phyloP scores from a whole-genome alignment of 179 eudicot genomes.

The Sideroxylon spinosum region DNA sequence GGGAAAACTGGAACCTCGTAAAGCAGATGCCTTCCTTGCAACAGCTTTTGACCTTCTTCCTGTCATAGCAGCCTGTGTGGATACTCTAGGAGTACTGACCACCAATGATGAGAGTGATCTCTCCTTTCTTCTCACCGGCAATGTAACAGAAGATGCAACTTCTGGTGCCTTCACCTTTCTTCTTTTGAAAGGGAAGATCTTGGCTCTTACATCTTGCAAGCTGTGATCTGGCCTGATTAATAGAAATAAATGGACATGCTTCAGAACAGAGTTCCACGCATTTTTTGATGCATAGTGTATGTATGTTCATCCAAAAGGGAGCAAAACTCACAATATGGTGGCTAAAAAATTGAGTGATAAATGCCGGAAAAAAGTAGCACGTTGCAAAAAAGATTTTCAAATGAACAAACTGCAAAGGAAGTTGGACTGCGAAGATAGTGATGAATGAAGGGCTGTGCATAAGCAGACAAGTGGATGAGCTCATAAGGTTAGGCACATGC shows the following conservation, averaged over 20 bases:
- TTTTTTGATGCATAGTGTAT: neutral
- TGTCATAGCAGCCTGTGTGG: slow-evolving; percentile 59
- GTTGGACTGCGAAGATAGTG: neutral
- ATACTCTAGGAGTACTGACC: slow-evolving; percentile 73
- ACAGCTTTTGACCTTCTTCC: slow-evolving; percentile 73
- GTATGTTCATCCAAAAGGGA: too few species aligned
- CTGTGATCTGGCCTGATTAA: slow-evolving; percentile 80
- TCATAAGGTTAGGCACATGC: neutral
- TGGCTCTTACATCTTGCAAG: slow-evolving; percentile 83
- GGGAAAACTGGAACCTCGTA: slow-evolving; percentile 47
- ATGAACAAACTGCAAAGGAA: neutral
- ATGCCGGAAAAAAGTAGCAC: neutral
- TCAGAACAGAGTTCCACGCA: neutral
- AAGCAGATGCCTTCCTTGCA: slow-evolving; percentile 52
- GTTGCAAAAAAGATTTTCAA: neutral
- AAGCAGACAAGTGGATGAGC: neutral
- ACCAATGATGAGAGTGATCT: slow-evolving; percentile 93
- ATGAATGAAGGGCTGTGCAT: neutral
- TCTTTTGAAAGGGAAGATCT: slow-evolving; percentile 71
- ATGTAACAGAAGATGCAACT: slow-evolving; percentile 39
- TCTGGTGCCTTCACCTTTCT: slow-evolving; percentile 67
- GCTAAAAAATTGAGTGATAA: neutral
- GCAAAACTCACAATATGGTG: too few species aligned
- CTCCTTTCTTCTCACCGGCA: slow-evolving; percentile 81
- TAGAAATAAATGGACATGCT: slow-evolving; percentile 1